A percentile compares a stretch with the other conserved stretches of the same genome.
Evolutionary conservation across 345 rosid species (phyloP).

Genomic region (Abelmoschus esculentus): DNA sequence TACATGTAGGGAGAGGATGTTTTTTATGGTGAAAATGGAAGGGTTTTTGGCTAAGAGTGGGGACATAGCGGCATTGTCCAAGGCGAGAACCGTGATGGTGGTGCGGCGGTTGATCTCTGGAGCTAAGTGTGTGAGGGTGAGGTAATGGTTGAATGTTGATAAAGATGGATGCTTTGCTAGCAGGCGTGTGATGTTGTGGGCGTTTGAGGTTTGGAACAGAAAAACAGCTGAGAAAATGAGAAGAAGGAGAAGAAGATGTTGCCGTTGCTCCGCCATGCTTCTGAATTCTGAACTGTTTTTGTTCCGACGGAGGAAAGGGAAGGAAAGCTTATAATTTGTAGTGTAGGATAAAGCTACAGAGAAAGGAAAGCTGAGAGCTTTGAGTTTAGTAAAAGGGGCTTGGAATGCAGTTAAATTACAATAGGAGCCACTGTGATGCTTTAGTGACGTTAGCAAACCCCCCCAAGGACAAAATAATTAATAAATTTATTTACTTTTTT

Average conservation of each 20-base stretch:
- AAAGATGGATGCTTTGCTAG: slow-evolving; percentile 59
- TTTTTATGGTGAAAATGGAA: slow-evolving; percentile 59
- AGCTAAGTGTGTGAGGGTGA: slow-evolving; percentile 74
- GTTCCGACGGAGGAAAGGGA: slow-evolving; percentile 53
- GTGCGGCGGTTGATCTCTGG: slow-evolving; percentile 69
- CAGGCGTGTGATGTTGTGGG: slow-evolving; percentile 72
- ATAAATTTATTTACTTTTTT: too few species aligned
- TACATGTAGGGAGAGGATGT: slow-evolving; percentile 83
- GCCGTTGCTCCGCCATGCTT: slow-evolving; percentile 22
- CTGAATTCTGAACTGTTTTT: slow-evolving; percentile 9
- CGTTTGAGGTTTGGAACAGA: slow-evolving; percentile 19
- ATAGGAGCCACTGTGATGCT: background rate
- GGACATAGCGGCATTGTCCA: slow-evolving; percentile 76
- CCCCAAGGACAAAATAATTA: too few species aligned
- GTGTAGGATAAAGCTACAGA: slow-evolving; percentile 23
- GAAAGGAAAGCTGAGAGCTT: slow-evolving; percentile 59
- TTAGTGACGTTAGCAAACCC: too few species aligned
- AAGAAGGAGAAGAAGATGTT: background rate
- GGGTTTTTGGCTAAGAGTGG: slow-evolving; percentile 50
- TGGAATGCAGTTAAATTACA: background rate
- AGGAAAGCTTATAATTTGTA: slow-evolving; percentile 43
- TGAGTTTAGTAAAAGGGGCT: slow-evolving; percentile 27
- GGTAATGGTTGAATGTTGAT: slow-evolving; percentile 86
- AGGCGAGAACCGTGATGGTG: slow-evolving; percentile 82
- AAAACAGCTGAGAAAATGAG: background rate